Base-by-base conservation (phyloP, 495 filamentous ascomycete species). In the Hapsidospora chrysogenum region DNA sequence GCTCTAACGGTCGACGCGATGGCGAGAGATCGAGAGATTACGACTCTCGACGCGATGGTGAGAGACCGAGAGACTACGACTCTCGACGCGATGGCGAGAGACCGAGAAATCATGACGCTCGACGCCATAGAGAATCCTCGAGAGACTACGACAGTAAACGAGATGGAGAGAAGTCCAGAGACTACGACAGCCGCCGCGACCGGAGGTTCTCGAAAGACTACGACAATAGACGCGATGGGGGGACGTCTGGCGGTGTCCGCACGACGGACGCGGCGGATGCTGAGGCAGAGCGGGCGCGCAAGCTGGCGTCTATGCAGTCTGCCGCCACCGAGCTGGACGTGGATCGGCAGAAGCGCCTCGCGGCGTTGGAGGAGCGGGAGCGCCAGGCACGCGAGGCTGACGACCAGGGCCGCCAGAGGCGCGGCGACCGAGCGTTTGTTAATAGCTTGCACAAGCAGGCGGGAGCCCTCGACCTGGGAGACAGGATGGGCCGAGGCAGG, bases 271-370 rank as follows among this genome's bases (percentile, higher is more conserved):
- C 23, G 6, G 18, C 36, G 7, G 35, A 29, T 4, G 41, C 64
- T 23, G 58, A 64, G 11, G 33, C 13, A 2, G 73, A 79, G 39
- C 70, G 68, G 2, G 70, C 67, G 6, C 60, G 66, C 14, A 87
- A 80, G 47, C 61, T 96, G 3, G 83, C 80, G 13, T 80, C 76
- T 22, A 97, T 97, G 89, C 81, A 85, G 47, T 66, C 70, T 17
- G 82, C 81, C 36, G 89, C 89, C n/a, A 62, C 64, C 2, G 70
- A 79, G 9, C 63, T 97, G 40, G 81, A 95, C 50, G 44, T 64
- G 25, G 74, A 79, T 32, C 80, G 89, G 14, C 71, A 73, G 31
- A 66, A 69, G 29, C 73, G 85, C 17, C 60, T 95, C 15, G 68
- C 72, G 1, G 69, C 74, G 3, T 63, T 89, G 26, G 68, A 66